Evolutionary conservation across 352 stramenopile species (phyloP), one percentile per base, ranked within the genome.

Genomic region (Phytopythium cucurbitacearum): DNA sequence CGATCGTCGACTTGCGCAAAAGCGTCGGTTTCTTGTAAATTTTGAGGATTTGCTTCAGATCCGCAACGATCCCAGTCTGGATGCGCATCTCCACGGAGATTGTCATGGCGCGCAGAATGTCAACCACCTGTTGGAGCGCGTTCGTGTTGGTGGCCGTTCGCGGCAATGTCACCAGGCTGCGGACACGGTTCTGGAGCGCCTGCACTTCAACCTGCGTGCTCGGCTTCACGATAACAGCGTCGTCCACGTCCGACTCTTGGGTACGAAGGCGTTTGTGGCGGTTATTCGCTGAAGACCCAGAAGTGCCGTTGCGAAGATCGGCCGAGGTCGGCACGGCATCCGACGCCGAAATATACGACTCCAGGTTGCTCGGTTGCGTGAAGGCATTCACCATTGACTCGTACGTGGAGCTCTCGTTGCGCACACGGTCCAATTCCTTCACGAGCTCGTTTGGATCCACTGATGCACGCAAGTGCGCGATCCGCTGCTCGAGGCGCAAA

Each of bases 401-500:
- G 40, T 85, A 90, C 52, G 73, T 53, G 28, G 77, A 79, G 49
- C 76, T 89, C 46, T 87, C 69, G 3, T 68, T 69, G 0, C 80
- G 80, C 33, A 89, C 83, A 10, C 73, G 69, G 38, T 94, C 83
- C 12, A 94, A 64, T 32, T 94, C 78, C 38, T 85, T 88, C 5
- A 94, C 83, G 16, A 94, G 64, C 11, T 91, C 83, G 42, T 94
- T 89, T 6, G 79, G 80, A 53, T 90, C 79, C 12, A 91, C 74
- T 0, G 64, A 81, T 21, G 55, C 64, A 4, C 83, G 78, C 33
- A 94, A 47, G 7, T 87, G 76, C 7, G 86, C 73, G 51, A 94
- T 88, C 33, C 83, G 73, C 51, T 89, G 73, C 65, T 94, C 80
- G 46, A 94, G 69, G n/a, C 80, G 70, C 13, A 87, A 52, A 46